Evolutionary conservation across 805 yeast genomes (phyloP).

Genomic region (Starmerella geochares): DNA sequence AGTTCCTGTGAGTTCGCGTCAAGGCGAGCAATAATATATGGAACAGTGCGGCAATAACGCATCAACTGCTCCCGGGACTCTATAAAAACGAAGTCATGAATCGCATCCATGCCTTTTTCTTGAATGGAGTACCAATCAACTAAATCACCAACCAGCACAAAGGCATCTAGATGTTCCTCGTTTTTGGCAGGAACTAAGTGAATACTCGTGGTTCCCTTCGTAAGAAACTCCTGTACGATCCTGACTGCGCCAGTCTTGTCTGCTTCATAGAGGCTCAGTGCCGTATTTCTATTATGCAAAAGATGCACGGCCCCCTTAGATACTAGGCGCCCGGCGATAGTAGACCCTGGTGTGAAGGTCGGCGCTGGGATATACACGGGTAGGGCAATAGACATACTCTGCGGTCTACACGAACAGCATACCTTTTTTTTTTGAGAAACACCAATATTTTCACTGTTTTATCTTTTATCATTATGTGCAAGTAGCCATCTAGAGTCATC

Average conservation of each 20-base stretch:
- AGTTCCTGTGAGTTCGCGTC: neutral
- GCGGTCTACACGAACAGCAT: neutral
- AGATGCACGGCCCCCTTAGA: neutral
- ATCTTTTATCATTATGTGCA: neutral
- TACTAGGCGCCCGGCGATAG: neutral
- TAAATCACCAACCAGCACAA: conserved; percentile 3
- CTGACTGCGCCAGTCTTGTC: neutral
- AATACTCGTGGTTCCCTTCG: neutral
- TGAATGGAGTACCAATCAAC: conserved; percentile 1
- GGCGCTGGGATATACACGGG: conserved; percentile 1
- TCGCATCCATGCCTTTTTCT: neutral
- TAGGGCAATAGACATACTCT: conserved; percentile 1
- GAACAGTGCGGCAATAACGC: conserved; percentile 4
- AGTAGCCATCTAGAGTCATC: conserved; percentile 1
- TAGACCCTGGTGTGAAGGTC: neutral
- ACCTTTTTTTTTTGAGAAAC: neutral
- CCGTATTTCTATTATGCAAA: neutral
- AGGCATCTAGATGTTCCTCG: neutral
- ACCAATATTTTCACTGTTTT: too few species aligned
- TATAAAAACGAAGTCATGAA: neutral
- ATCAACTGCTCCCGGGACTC: neutral
- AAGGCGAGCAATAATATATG: neutral
- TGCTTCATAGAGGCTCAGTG: neutral
- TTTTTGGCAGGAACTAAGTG: neutral
- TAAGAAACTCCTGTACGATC: neutral